Evolutionary conservation across 228 moss, liverwort and hornwort genomes (phyloP), one percentile per base, ranked within the genome.

Genomic region (Sphagnum fallax): DNA sequence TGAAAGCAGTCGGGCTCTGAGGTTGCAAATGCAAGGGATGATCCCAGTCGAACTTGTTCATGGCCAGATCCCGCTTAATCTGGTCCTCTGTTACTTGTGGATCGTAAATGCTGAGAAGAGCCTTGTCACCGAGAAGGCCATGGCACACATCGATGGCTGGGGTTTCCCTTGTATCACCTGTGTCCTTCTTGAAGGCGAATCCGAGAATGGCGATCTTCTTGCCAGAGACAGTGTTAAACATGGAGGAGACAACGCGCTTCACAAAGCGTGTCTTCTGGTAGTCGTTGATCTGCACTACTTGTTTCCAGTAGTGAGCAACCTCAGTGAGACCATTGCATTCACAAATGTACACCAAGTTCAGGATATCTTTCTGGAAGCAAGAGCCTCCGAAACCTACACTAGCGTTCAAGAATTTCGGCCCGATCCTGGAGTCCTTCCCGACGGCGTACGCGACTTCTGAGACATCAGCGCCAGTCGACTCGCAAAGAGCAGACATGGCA

Each of bases 121-220:
- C 71, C 60, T 71, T 71, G 71, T 71, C 71, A 8, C 61, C 71
- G 14, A 71, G 61, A 6, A 71, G 51, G 5, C 71, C 71, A 51
- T 71, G 47, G 62, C 71, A 71, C 60, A 71, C 60, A 51, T 61
- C 71, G 9, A 63, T 71, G 8, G 60, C 62, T 8, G 50, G 62
- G 5, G 71, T 71, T 63, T 71, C 62, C 61, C 62, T 47, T 14
- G 71, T 71, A n/a, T 71, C 60, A 61, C 60, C 60, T 4, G 62
- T 71, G 7, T 62, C 62, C 62, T 71, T 71, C 71, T 71, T 71
- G 50, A 71, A 71, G 13, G 71, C 71, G 61, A 71, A 71, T 18
- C 71, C 71, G 50, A 71, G 61, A 49, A 71, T 13, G 32, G 71
- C 71, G 13, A 71, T 50, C 50, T 15, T 67, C 67, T 67, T 67